Evolutionary conservation across 2,329 filamentous ascomycete species (phyloP).

Genomic region (Grosmannia serpens): DNA sequence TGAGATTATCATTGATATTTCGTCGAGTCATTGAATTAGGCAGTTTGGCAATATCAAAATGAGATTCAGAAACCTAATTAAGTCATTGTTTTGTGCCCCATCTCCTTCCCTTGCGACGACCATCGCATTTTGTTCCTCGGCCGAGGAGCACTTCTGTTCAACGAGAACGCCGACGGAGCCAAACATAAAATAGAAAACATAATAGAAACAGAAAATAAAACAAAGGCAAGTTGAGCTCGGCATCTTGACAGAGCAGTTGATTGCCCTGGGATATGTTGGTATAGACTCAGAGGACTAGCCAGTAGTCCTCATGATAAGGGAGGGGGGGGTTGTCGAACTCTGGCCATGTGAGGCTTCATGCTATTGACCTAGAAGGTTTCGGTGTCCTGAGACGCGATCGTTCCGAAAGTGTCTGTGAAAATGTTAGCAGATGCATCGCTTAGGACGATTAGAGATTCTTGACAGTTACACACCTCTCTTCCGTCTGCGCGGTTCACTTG

Average conservation of each 20-base stretch:
- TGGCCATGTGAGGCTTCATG: neutral
- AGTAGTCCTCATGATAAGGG: neutral
- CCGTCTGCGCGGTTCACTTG: constrained; percentile 33
- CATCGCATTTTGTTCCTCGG: neutral
- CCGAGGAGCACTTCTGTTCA: neutral
- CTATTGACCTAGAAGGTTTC: constrained; percentile 34
- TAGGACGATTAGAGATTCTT: neutral
- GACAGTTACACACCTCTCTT: constrained; percentile 38
- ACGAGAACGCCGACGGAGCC: neutral
- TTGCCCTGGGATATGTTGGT: neutral
- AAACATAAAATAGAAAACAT: neutral
- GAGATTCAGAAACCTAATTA: neutral
- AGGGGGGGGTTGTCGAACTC: neutral
- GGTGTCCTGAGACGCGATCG: constrained; percentile 37
- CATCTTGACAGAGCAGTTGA: neutral
- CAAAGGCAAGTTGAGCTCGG: neutral
- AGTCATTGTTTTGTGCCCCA: neutral
- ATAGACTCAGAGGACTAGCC: neutral
- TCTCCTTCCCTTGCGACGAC: neutral
- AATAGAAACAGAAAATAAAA: neutral
- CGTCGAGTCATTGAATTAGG: neutral
- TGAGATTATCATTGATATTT: neutral
- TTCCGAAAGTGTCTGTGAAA: constrained; percentile 39
- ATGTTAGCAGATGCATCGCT: constrained; percentile 7
- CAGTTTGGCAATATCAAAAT: neutral